These are phyloP conservation scores for Hypseocharis bilobata DNA, from an alignment of 441 rosid genomes.

Conservation along the genomic window DNA sequence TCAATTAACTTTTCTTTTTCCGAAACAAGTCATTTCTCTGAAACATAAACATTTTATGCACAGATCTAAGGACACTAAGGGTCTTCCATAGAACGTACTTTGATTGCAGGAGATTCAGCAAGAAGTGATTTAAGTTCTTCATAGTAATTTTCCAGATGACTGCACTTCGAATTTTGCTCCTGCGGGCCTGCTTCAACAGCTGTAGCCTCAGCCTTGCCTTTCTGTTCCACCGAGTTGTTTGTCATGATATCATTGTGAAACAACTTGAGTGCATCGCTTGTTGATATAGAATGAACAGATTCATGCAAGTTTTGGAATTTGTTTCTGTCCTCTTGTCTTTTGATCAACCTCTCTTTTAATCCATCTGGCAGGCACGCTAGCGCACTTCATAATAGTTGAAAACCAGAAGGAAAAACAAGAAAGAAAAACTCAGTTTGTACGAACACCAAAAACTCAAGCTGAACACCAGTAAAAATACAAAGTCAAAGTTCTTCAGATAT, in stretches of 20 bases:
- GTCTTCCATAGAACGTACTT: slow-evolving; percentile 14
- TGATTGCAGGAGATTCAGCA: slow-evolving; percentile 40
- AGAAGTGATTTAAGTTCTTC: slow-evolving; percentile 47
- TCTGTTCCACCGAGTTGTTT: slow-evolving; percentile 27
- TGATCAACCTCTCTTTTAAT: slow-evolving; percentile 38
- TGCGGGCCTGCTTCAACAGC: slow-evolving; percentile 12
- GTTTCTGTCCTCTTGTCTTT: slow-evolving; percentile 39
- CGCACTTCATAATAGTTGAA: slow-evolving; percentile 32
- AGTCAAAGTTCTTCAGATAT: background rate
- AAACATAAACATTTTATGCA: background rate
- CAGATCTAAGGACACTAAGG: background rate
- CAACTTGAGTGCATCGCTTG: slow-evolving; percentile 45
- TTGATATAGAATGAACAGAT: slow-evolving; percentile 39
- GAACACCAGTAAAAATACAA: background rate
- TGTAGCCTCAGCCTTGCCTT: slow-evolving; percentile 23
- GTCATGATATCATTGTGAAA: slow-evolving; percentile 32
- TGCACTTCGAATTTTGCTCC: slow-evolving; percentile 21
- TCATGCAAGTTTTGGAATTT: slow-evolving; percentile 36
- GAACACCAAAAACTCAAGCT: background rate
- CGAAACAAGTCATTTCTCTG: background rate
- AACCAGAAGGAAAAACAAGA: background rate
- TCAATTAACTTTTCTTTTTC: background rate
- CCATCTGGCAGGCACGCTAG: slow-evolving; percentile 50
- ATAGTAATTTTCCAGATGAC: slow-evolving; percentile 29
- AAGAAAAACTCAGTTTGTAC: background rate